A percentile compares a stretch with the other conserved stretches of the same genome.
phyloP scores from a whole-genome alignment of 1,284 basidiomycete species.

The Jaminaea rosea region DNA sequence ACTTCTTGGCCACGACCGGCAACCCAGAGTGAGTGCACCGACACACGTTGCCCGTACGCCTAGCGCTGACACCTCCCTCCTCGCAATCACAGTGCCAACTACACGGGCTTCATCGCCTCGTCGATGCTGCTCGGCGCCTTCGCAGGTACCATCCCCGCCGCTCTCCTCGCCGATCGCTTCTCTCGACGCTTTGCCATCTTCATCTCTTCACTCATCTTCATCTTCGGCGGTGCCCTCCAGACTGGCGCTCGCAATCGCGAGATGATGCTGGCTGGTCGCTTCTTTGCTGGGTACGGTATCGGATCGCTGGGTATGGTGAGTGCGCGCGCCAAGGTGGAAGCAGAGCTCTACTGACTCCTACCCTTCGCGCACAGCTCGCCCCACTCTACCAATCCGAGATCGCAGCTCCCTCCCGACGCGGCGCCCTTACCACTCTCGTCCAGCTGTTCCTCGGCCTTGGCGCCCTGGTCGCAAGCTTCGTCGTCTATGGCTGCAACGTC shows the following conservation, averaged over 20 bases:
- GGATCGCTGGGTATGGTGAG: too few species aligned
- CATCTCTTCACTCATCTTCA: slow-evolving; percentile 49
- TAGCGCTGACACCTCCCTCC: too few species aligned
- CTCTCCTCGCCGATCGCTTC: slow-evolving; percentile 45
- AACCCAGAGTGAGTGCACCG: too few species aligned
- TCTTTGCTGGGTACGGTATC: slow-evolving; percentile 54
- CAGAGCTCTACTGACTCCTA: too few species aligned
- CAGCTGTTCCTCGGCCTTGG: slow-evolving; percentile 55
- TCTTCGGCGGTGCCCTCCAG: slow-evolving; percentile 54
- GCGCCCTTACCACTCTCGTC: slow-evolving; percentile 58
- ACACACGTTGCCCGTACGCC: too few species aligned
- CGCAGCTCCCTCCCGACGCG: slow-evolving; percentile 59
- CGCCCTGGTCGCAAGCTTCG: slow-evolving; percentile 49
- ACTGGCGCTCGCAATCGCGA: slow-evolving; percentile 55
- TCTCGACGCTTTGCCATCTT: slow-evolving; percentile 48
- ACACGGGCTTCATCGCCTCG: slow-evolving; percentile 51
- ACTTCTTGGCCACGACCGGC: slow-evolving; percentile 37
- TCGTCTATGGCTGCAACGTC: slow-evolving; percentile 49
- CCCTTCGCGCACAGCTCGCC: too few species aligned
- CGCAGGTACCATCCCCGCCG: slow-evolving; percentile 48
- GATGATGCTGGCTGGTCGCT: slow-evolving; percentile 59
- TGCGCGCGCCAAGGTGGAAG: too few species aligned
- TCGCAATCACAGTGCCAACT: slow-evolving; percentile 46
- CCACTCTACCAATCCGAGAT: slow-evolving; percentile 59
- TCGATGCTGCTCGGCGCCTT: slow-evolving; percentile 34